phyloP scores from a whole-genome alignment of 1,284 basidiomycete species.

The Jaminaea rosea region DNA sequence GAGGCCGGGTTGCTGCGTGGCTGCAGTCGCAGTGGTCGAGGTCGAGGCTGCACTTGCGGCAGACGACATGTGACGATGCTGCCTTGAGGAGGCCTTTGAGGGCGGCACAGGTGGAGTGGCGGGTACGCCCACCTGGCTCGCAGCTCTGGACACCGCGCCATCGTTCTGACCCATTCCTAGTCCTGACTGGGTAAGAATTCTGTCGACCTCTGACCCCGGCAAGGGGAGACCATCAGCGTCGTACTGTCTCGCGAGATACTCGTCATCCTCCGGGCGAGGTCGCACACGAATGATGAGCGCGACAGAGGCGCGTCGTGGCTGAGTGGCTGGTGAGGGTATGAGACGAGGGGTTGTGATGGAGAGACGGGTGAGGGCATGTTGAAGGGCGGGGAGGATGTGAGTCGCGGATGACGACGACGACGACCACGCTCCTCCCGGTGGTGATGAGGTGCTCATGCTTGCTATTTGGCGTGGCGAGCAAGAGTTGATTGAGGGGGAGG shows the following conservation, averaged over 20 bases:
- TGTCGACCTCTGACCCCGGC: slow-evolving; percentile 12
- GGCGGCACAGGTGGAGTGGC: slow-evolving; percentile 17
- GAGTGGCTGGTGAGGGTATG: slow-evolving; percentile 42
- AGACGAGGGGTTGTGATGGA: slow-evolving; percentile 32
- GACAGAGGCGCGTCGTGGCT: slow-evolving; percentile 43
- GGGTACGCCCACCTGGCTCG: slow-evolving; percentile 11
- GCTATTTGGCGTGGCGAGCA: too few species aligned
- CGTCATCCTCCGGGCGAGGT: slow-evolving; percentile 36
- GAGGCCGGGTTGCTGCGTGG: slow-evolving; percentile 9
- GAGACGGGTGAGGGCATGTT: slow-evolving; percentile 40
- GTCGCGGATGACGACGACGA: too few species aligned
- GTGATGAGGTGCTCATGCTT: too few species aligned
- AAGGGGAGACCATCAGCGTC: slow-evolving; percentile 16
- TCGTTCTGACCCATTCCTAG: neutral
- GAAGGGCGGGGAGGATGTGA: slow-evolving; percentile 13
- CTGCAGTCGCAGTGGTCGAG: neutral
- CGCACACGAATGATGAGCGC: slow-evolving; percentile 43
- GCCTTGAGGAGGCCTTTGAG: neutral
- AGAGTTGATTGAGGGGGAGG: too few species aligned
- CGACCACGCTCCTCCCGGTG: too few species aligned
- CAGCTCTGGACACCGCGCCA: neutral
- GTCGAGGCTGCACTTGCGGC: neutral
- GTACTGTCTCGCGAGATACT: slow-evolving; percentile 30
- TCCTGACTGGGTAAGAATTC: slow-evolving; percentile 8
- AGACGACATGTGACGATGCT: too few species aligned